A percentile compares a stretch with the other conserved stretches of the same genome.
Conservation (phyloP, 805 yeast species). For the Wickerhamomyces hampshirensis region DNA sequence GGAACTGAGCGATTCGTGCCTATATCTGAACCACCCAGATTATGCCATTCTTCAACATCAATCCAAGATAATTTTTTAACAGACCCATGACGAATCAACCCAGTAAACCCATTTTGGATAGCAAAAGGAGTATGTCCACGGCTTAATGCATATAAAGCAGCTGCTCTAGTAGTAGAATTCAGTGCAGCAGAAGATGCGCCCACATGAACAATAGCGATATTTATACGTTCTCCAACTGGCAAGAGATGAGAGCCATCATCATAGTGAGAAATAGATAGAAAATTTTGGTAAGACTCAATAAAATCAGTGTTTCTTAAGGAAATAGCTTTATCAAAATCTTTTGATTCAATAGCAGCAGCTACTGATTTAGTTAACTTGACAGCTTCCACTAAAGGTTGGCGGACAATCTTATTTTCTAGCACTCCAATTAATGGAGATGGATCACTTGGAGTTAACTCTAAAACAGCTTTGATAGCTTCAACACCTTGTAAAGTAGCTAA, state of each 20-base stretch:
- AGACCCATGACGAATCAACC: slow-evolving; percentile 85
- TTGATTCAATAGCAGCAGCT: slow-evolving; percentile 75
- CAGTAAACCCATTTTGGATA: slow-evolving; percentile 89
- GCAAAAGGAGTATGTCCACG: slow-evolving; percentile 90
- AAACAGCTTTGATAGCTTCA: slow-evolving; percentile 91
- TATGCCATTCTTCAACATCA: slow-evolving; percentile 84
- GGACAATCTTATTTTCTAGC: slow-evolving; percentile 77
- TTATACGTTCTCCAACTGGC: slow-evolving; percentile 58
- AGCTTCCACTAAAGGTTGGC: slow-evolving; percentile 85
- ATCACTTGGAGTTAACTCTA: slow-evolving; percentile 80
- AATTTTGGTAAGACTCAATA: slow-evolving; percentile 71
- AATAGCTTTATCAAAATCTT: slow-evolving; percentile 86
- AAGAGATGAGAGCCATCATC: slow-evolving; percentile 57
- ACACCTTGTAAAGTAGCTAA: slow-evolving; percentile 96
- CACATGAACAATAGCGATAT: slow-evolving; percentile 81
- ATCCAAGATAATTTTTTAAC: slow-evolving; percentile 73
- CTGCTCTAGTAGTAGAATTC: slow-evolving; percentile 90
- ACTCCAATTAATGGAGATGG: slow-evolving; percentile 96
- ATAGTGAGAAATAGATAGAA: slow-evolving; percentile 60
- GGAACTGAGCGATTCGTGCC: slow-evolving; percentile 95
- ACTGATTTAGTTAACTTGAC: slow-evolving; percentile 85
- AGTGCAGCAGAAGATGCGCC: slow-evolving; percentile 98
- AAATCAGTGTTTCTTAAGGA: slow-evolving; percentile 83
- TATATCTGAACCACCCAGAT: slow-evolving; percentile 90
- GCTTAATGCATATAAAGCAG: slow-evolving; percentile 81